Evolutionary conservation across 352 stramenopile species (phyloP).

Genomic region (Pythium sukuiense): DNA sequence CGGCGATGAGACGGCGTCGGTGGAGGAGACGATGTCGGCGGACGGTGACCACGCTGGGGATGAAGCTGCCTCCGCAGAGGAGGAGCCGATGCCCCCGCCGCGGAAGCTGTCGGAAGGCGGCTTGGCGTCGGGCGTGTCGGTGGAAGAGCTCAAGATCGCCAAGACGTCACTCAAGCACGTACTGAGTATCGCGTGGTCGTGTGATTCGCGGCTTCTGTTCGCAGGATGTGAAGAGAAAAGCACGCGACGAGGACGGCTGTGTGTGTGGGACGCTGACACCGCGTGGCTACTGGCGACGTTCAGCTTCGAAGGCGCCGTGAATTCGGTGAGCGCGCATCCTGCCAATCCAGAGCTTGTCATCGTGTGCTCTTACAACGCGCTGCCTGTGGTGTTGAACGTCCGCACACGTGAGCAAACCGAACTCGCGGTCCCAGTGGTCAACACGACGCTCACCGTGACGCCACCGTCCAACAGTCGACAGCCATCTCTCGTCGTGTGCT

Average conservation of each 20-base stretch:
- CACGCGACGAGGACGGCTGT: constrained; percentile 52
- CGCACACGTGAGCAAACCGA: constrained; percentile 31
- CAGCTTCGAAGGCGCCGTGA: constrained; percentile 58
- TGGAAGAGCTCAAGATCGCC: constrained; percentile 51
- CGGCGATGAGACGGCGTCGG: constrained; percentile 12
- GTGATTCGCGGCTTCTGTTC: constrained; percentile 57
- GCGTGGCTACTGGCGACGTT: constrained; percentile 60
- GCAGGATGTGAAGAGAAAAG: constrained; percentile 70
- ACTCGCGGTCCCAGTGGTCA: constrained; percentile 46
- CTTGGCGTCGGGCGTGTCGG: constrained; percentile 27
- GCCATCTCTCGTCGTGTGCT: constrained; percentile 51
- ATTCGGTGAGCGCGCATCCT: constrained; percentile 55
- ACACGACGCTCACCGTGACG: constrained; percentile 50
- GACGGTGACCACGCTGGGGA: constrained; percentile 29
- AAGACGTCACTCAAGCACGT: constrained; percentile 65
- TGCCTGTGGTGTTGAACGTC: constrained; percentile 57
- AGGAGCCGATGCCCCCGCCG: background rate
- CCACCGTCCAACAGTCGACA: constrained; percentile 53
- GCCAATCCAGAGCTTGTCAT: constrained; percentile 50
- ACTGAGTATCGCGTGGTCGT: constrained; percentile 64
- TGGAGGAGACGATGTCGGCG: constrained; percentile 24
- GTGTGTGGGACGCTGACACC: constrained; percentile 65
- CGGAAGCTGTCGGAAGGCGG: constrained; percentile 21
- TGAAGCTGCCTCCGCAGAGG: constrained; percentile 22
- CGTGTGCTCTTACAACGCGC: constrained; percentile 58